Evolutionary conservation across 2,329 filamentous ascomycete species (phyloP).

Genomic region (Aspergillus felis): DNA sequence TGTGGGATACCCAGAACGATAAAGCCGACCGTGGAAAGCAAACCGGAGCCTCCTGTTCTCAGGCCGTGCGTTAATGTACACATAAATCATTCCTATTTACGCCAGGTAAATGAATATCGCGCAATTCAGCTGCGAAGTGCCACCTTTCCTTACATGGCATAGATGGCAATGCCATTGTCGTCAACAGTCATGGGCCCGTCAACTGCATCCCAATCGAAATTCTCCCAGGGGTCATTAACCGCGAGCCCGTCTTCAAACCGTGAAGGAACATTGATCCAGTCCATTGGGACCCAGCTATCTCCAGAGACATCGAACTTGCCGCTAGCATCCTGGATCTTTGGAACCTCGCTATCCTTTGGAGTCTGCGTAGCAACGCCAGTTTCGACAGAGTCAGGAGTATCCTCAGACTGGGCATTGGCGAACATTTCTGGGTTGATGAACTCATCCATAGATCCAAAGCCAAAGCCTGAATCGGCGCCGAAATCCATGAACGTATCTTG

Average conservation of each 20-base stretch:
- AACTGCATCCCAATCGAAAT: constrained; percentile 40
- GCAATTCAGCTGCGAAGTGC: constrained; percentile 9
- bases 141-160: constrained; percentile 22
- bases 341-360: constrained; percentile 33
- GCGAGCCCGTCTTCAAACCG: constrained; percentile 21
- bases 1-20: not conserved
- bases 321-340: constrained; percentile 27
- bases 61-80: constrained; percentile 1
- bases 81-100: constrained; percentile 14
- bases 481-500: constrained; percentile 36
- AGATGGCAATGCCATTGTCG: constrained; percentile 24
- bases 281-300: constrained; percentile 28
- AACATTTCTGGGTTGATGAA: constrained; percentile 37
- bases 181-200: constrained; percentile 23
- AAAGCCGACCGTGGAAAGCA: not conserved
- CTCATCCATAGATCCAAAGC: constrained; percentile 35
- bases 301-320: constrained; percentile 26
- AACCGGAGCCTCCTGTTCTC: not conserved
- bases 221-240: constrained; percentile 26
- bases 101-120: constrained; percentile 7
- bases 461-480: constrained; percentile 26
- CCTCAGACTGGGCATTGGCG: constrained; percentile 26
- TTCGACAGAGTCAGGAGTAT: constrained; percentile 38
- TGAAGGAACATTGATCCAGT: constrained; percentile 32
- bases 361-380: constrained; percentile 33